Percentiles rank a stretch among this genome's conserved stretches.
These are phyloP conservation scores for Smithsoniella earleae DNA, from an alignment of 163 green algal genomes.

Conservation along the genomic window DNA sequence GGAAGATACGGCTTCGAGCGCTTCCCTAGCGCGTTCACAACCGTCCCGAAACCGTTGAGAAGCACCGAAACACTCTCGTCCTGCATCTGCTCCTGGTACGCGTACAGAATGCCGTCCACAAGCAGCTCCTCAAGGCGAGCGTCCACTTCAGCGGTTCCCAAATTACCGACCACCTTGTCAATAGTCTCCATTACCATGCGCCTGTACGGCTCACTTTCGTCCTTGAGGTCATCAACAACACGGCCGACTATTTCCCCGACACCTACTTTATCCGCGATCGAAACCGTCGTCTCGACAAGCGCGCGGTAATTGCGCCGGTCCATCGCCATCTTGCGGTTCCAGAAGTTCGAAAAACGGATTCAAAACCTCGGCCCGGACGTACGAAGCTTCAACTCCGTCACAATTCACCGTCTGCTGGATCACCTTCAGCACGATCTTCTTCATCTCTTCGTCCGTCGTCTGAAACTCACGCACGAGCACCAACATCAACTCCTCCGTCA, in stretches of 20 bases:
- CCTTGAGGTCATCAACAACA: slow-evolving; percentile 97
- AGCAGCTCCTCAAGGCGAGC: slow-evolving; percentile 92
- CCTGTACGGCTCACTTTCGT: slow-evolving; percentile 93
- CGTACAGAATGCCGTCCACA: slow-evolving; percentile 96
- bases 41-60: slow-evolving; percentile 94
- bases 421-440: slow-evolving; percentile 98
- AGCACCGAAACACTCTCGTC: slow-evolving; percentile 56
- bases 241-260: slow-evolving; percentile 72
- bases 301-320: slow-evolving; percentile 79
- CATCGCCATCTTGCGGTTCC: slow-evolving; percentile 93
- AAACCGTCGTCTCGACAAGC: slow-evolving; percentile 91
- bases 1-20: slow-evolving; percentile 93
- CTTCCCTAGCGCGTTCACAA: slow-evolving; percentile 84
- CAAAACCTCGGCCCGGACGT: slow-evolving; percentile 79
- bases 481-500: slow-evolving; percentile 95
- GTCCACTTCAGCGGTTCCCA: slow-evolving; percentile 88
- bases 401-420: slow-evolving; percentile 91
- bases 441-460: slow-evolving; percentile 99
- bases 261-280: slow-evolving; percentile 69
- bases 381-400: slow-evolving; percentile 88
- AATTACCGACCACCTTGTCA: slow-evolving; percentile 58
- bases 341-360: slow-evolving; percentile 96
- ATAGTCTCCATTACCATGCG: slow-evolving; percentile 74
- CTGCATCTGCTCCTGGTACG: slow-evolving; percentile 91
- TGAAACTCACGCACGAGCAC: slow-evolving; percentile 94